Conservation (phyloP, 1,284 basidiomycete species). For the Boletus calvinii region DNA sequence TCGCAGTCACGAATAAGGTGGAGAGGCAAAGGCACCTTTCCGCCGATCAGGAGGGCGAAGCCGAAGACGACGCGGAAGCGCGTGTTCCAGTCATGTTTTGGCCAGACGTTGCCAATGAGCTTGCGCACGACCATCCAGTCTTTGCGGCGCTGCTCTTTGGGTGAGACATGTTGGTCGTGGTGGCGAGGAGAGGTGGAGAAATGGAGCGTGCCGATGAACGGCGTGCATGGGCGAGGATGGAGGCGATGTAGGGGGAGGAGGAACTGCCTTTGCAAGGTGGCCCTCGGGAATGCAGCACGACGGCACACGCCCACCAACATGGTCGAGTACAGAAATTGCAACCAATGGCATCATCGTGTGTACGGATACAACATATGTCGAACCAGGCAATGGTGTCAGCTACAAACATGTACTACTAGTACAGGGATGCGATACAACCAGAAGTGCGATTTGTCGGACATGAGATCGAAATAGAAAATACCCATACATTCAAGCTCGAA, state of each 20-base stretch:
- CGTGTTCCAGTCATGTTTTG: slow-evolving; percentile 72
- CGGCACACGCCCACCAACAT: slow-evolving; percentile 27
- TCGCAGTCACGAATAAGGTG: not conserved
- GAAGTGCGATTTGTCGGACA: slow-evolving; percentile 5
- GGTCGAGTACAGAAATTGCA: not conserved
- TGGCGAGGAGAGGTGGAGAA: slow-evolving; percentile 19
- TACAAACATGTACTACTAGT: slow-evolving; percentile 20
- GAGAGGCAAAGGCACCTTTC: slow-evolving; percentile 63
- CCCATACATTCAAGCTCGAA: not conserved
- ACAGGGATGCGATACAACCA: slow-evolving; percentile 24
- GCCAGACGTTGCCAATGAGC: slow-evolving; percentile 72
- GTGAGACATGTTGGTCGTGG: slow-evolving; percentile 20
- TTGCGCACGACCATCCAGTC: slow-evolving; percentile 70
- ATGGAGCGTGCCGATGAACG: not conserved
- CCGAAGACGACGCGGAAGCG: slow-evolving; percentile 81
- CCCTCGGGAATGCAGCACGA: slow-evolving; percentile 12
- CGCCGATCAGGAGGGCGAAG: slow-evolving; percentile 76
- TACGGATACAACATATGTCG: slow-evolving; percentile 17
- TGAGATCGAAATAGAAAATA: slow-evolving; percentile 14
- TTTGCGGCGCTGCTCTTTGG: slow-evolving; percentile 56
- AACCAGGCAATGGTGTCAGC: slow-evolving; percentile 12
- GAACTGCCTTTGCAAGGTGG: slow-evolving; percentile 12
- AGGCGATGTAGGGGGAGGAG: slow-evolving; percentile 3
- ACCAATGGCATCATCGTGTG: not conserved
- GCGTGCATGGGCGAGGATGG: not conserved